Percentiles rank a stretch among this genome's conserved stretches.
phyloP scores from a whole-genome alignment of 768 basidiomycete genomes.

The Suillus occidentalis region DNA sequence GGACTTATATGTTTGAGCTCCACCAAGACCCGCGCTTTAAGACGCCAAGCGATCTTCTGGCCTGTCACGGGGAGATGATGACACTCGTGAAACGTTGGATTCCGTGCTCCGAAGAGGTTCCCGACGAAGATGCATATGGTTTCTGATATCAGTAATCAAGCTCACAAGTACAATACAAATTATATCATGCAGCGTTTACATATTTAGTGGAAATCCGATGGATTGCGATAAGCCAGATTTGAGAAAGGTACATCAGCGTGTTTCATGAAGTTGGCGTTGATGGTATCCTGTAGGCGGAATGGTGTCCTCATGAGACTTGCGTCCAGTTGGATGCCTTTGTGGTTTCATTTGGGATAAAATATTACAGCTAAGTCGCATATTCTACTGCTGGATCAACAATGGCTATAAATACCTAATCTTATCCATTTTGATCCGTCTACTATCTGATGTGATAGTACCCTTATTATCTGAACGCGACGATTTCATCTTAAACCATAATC shows the following conservation, averaged over 20 bases:
- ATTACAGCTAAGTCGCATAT: too few species aligned
- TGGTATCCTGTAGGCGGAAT: neutral
- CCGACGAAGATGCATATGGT: neutral
- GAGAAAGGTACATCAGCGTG: neutral
- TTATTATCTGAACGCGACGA: too few species aligned
- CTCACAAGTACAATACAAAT: neutral
- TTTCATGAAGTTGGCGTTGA: neutral
- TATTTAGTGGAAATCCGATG: neutral
- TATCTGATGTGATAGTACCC: too few species aligned
- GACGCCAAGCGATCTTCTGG: neutral
- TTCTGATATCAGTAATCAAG: neutral
- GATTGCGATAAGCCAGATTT: neutral
- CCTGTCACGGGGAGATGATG: neutral
- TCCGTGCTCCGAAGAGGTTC: too few species aligned
- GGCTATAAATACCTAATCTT: too few species aligned
- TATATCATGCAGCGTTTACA: neutral
- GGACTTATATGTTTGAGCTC: neutral
- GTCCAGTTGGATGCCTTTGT: too few species aligned
- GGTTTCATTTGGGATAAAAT: too few species aligned
- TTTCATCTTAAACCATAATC: conserved; percentile 8
- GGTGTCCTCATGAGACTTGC: too few species aligned
- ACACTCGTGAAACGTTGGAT: neutral
- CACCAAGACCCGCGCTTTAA: neutral
- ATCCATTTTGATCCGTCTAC: too few species aligned
- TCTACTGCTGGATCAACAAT: too few species aligned